A percentile compares a stretch with the other conserved stretches of the same genome.
Conservation (phyloP, 108 stramenopile species). For the Aurantiochytrium sp. region DNA sequence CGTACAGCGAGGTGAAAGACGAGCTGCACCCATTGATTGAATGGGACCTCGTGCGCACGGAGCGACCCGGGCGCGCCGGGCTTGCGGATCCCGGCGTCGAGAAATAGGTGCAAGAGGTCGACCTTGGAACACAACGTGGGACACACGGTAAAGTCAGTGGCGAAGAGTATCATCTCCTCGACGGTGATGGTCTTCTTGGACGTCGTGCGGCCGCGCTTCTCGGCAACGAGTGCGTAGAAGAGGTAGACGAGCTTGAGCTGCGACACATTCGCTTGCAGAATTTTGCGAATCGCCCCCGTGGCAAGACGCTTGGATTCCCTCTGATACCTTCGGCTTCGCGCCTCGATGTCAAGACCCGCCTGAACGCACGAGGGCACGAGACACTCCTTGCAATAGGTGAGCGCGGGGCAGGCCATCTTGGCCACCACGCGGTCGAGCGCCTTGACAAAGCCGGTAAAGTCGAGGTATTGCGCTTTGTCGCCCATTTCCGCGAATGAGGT, state of each 20-base stretch:
- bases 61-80: background rate
- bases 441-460: background rate
- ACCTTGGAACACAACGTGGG: background rate
- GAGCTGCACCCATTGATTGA: conserved; percentile 25
- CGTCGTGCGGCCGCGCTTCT: background rate
- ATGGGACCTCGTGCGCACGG: background rate
- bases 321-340: background rate
- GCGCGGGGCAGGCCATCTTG: background rate
- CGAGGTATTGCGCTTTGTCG: background rate
- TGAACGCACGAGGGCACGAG: background rate
- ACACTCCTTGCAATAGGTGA: background rate
- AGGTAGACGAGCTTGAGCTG: background rate
- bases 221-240: background rate
- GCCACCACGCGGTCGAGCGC: background rate
- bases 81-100: background rate
- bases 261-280: background rate
- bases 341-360: background rate
- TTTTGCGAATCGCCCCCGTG: background rate
- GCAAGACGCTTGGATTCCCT: conserved; percentile 16
- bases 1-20: background rate
- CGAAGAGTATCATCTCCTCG: conserved; percentile 21
- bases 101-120: background rate
- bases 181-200: background rate
- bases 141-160: background rate
- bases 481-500: background rate